Conservation (phyloP, 2,329 filamentous ascomycete genomes). For the Fusarium succisae region DNA sequence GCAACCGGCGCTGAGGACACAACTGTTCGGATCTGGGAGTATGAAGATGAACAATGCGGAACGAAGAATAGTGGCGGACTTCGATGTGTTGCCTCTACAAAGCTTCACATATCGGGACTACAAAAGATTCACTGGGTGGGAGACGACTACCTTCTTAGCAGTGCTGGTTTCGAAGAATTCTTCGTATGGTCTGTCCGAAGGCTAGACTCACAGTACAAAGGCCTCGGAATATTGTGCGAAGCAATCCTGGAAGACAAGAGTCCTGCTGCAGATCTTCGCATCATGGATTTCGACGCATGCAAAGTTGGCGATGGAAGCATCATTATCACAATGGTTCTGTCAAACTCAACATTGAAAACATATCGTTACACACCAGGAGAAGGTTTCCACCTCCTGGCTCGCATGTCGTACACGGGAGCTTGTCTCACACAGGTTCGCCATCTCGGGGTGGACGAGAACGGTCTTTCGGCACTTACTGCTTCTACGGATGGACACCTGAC, state of each 20-base stretch:
- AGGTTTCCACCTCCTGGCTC: conserved; percentile 61
- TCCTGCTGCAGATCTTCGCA: conserved; percentile 73
- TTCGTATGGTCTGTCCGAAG: conserved; percentile 78
- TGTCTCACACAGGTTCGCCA: conserved; percentile 76
- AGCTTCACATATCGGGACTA: conserved; percentile 83
- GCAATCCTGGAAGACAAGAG: conserved; percentile 62
- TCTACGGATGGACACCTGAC: conserved; percentile 82
- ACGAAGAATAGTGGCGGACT: conserved; percentile 35
- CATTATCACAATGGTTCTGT: conserved; percentile 77
- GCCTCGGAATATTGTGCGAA: conserved; percentile 67
- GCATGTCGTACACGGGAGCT: conserved; percentile 72
- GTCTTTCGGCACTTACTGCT: conserved; percentile 67
- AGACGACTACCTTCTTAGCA: conserved; percentile 80
- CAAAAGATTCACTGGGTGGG: conserved; percentile 82
- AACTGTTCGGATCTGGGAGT: conserved; percentile 76
- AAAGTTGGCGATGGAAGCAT: conserved; percentile 50
- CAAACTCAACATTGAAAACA: conserved; percentile 80
- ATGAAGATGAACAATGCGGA: conserved; percentile 39
- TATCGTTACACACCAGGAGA: conserved; percentile 58
- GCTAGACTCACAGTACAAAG: conserved; percentile 59
- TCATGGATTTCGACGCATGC: conserved; percentile 78
- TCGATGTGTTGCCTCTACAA: conserved; percentile 70
- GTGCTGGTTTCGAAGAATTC: conserved; percentile 88
- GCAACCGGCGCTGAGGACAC: conserved; percentile 80
- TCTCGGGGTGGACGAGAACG: conserved; percentile 45